A percentile compares a stretch with the other conserved stretches of the same genome.
phyloP scores from a whole-genome alignment of 2,329 filamentous ascomycete species.

The Leptographium procerum region DNA sequence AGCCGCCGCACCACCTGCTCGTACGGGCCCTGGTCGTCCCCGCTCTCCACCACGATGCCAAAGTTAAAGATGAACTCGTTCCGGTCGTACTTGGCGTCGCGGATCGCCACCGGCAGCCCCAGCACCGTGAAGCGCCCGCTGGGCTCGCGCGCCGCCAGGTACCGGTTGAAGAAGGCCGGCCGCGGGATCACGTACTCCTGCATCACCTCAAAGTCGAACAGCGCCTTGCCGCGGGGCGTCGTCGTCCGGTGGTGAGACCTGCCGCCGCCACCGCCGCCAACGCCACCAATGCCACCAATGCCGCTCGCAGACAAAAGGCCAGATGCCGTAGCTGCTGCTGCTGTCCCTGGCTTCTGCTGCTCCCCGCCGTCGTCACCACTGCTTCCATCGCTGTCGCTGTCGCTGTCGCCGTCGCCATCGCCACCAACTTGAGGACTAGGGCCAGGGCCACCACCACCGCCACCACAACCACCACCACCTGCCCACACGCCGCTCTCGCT shows the following conservation, averaged over 20 bases:
- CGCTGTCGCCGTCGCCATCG: background rate
- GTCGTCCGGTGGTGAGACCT: no score
- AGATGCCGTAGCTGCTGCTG: background rate
- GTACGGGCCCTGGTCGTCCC: slow-evolving; percentile 62
- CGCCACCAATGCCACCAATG: background rate
- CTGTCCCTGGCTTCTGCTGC: background rate
- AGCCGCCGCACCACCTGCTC: slow-evolving; percentile 78
- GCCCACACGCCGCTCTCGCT: slow-evolving; percentile 3
- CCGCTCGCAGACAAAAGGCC: background rate
- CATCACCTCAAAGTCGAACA: slow-evolving; percentile 78
- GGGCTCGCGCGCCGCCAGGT: slow-evolving; percentile 67
- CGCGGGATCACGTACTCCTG: slow-evolving; percentile 90
- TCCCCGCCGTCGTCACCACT: background rate
- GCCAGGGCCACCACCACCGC: background rate
- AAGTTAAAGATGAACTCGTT: slow-evolving; percentile 99
- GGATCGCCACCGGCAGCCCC: slow-evolving; percentile 81
- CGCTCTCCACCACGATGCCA: slow-evolving; percentile 46
- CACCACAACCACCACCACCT: background rate
- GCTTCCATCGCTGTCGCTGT: background rate
- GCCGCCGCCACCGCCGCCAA: no score
- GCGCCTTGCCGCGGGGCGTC: slow-evolving; percentile 20
- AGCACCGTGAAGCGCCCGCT: slow-evolving; percentile 64
- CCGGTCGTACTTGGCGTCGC: slow-evolving; percentile 69
- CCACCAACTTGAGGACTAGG: no score
- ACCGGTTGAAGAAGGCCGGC: slow-evolving; percentile 88